Evolutionary conservation across 1,139 yeast species (phyloP).

Genomic region (Petasospora rhodanensis): DNA sequence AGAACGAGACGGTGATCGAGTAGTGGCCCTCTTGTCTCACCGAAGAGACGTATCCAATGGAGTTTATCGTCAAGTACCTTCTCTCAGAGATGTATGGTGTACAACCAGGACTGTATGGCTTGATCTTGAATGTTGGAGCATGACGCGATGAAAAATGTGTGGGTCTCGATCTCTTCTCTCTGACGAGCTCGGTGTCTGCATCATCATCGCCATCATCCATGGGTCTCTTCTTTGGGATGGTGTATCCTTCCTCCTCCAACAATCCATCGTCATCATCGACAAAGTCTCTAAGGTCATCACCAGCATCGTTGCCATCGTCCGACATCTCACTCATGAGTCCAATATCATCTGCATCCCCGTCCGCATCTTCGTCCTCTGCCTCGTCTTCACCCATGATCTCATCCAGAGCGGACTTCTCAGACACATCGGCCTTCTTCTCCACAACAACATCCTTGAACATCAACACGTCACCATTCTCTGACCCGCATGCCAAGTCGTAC

Average conservation of each 20-base stretch:
- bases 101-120: conserved; percentile 63
- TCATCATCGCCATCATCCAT: conserved; percentile 5
- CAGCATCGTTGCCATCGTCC: conserved; percentile 14
- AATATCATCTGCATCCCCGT: conserved; percentile 29
- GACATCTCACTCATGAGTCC: conserved; percentile 27
- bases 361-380: conserved; percentile 31
- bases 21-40: conserved; percentile 59
- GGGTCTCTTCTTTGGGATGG: conserved; percentile 11
- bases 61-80: conserved; percentile 77
- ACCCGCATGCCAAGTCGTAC: conserved; percentile 39
- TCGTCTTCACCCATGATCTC: conserved; percentile 21
- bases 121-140: conserved; percentile 19
- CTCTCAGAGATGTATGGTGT: conserved; percentile 76
- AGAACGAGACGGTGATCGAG: conserved; percentile 80
- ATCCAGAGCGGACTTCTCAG: conserved; percentile 9
- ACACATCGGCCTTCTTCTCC: conserved; percentile 9
- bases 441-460: conserved; percentile 34
- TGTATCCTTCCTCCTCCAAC: conserved; percentile 14
- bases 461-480: conserved; percentile 49
- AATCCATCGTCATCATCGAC: conserved; percentile 18
- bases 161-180: conserved; percentile 1
- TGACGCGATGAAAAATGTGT: too few relatives aligned
- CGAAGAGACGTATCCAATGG: conserved; percentile 79
- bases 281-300: conserved; percentile 10
- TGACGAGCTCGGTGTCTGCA: conserved; percentile 1